These are phyloP conservation scores for Tylopilus orsonianus DNA, from an alignment of 1,284 basidiomycete species.

Conservation along the genomic window DNA sequence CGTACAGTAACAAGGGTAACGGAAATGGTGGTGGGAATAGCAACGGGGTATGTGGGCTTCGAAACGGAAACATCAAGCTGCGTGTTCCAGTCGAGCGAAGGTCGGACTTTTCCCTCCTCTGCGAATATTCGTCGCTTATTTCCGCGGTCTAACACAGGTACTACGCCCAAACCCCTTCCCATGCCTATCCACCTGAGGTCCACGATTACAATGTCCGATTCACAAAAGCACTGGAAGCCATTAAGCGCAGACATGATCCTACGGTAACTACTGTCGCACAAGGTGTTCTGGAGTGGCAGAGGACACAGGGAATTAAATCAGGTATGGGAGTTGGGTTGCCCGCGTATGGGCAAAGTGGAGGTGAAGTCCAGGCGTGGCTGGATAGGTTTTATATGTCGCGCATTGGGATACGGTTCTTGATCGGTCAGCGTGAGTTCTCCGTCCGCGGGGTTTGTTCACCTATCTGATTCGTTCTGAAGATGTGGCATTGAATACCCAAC, in stretches of 20 bases:
- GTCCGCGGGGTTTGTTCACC: neutral
- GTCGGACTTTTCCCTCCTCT: constrained; percentile 33
- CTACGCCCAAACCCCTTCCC: constrained; percentile 70
- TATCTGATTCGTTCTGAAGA: constrained; percentile 47
- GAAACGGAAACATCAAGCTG: constrained; percentile 51
- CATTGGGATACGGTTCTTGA: constrained; percentile 94
- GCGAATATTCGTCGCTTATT: constrained; percentile 13
- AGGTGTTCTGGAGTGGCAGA: constrained; percentile 79
- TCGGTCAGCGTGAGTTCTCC: constrained; percentile 76
- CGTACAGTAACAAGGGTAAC: constrained; percentile 18
- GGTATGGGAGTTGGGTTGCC: constrained; percentile 28
- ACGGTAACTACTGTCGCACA: constrained; percentile 97
- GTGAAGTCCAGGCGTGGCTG: constrained; percentile 92
- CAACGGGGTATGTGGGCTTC: constrained; percentile 32
- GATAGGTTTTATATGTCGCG: constrained; percentile 97
- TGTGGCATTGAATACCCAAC: constrained; percentile 86
- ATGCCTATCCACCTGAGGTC: constrained; percentile 89
- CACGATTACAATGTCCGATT: constrained; percentile 92
- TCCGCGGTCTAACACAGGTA: constrained; percentile 53
- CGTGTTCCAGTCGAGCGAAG: constrained; percentile 76
- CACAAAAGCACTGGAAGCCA: constrained; percentile 82
- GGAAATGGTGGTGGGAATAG: constrained; percentile 32
- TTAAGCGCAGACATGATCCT: constrained; percentile 94
- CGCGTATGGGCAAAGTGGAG: constrained; percentile 66
- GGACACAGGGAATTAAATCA: constrained; percentile 29